Base-by-base conservation (phyloP, 176 grass and related monocot genomes). In the Puya raimondii region DNA sequence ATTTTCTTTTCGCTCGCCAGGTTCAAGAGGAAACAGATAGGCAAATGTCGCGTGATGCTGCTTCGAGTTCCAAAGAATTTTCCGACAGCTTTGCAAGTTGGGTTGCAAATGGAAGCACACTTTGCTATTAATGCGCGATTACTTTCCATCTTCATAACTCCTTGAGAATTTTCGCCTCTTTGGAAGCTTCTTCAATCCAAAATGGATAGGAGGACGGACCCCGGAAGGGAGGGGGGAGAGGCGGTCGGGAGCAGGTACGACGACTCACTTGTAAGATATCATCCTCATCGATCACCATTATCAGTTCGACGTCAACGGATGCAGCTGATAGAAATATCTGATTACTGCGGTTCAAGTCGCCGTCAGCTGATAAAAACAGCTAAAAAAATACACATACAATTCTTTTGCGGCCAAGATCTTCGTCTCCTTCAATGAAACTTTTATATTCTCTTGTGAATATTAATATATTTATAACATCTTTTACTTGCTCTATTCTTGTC, bases 41-140 rank as follows among this genome's bases (percentile, higher is more conserved):
- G 52, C 53, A 76, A 72, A 1, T 74, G 68, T 70, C 73, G 71
- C 70, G 69, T 79, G 68, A 29, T 78, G 42, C 67, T 22, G 14
- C 52, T 42, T 13, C 65, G 49, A 85, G 63, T 68, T 76, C 70
- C 18, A 51, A 48, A 48, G 80, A 91, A 53, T 94, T 91, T 71
- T 84, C 95, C 0, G 85, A 88, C 26, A 81, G 69, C 21, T 99
- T 99, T 79, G 82, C 80, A 23, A 49, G 86, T 3, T 99, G 95
- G 95, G 78, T 99, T 50, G 80, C 75, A 33, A 69, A 77, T 71
- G 90, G 87, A 61, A 85, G 85, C 72, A 82, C 84, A 70, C 51
- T 99, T 57, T 94, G 77, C 82, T 91, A 90, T 77, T 92, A 86
- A 78, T 63, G 47, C 53, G 51, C 58, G 67, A 70, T 56, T 42